Conservation (phyloP, 768 basidiomycete species). For the Lyophyllum shimeji region DNA sequence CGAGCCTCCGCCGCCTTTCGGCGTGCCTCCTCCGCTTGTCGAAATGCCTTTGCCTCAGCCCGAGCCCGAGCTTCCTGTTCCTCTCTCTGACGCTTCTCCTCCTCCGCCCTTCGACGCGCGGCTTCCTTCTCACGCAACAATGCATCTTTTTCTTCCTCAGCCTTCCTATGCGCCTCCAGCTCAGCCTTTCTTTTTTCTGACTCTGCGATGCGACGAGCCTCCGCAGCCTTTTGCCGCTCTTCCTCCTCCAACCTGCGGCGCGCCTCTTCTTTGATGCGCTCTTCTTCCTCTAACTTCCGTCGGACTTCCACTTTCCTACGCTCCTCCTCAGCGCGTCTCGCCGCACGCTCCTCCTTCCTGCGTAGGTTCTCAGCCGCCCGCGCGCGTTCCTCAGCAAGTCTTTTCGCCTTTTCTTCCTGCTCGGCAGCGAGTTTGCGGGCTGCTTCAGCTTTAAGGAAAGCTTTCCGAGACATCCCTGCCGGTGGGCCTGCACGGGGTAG, state of each 20-base stretch:
- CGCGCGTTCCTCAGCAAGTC: conserved; percentile 25
- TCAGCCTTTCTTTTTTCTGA: neutral
- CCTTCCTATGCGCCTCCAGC: conserved; percentile 5
- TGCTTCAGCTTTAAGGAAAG: conserved; percentile 22
- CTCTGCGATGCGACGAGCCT: neutral
- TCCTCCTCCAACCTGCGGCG: conserved; percentile 11
- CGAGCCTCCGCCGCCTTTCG: conserved; percentile 16
- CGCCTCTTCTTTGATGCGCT: conserved; percentile 15
- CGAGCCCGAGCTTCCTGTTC: no score
- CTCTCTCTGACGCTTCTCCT: conserved; percentile 10
- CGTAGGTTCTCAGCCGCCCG: conserved; percentile 29
- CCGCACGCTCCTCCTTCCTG: conserved; percentile 27
- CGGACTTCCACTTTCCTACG: conserved; percentile 12
- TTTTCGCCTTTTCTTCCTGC: conserved; percentile 20
- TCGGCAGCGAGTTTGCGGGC: conserved; percentile 22
- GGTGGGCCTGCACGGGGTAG: conserved; percentile 21
- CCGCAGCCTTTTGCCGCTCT: conserved; percentile 6
- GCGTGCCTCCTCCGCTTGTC: conserved; percentile 14
- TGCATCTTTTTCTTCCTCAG: conserved; percentile 21
- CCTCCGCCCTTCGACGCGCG: conserved; percentile 8
- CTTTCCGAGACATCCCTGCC: conserved; percentile 22
- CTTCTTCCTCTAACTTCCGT: conserved; percentile 16
- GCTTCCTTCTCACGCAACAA: conserved; percentile 3
- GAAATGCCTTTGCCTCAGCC: conserved; percentile 11
- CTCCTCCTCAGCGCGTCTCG: conserved; percentile 23